These are phyloP conservation scores for Suillus variegatus DNA, from an alignment of 768 basidiomycete genomes.

Conservation along the genomic window DNA sequence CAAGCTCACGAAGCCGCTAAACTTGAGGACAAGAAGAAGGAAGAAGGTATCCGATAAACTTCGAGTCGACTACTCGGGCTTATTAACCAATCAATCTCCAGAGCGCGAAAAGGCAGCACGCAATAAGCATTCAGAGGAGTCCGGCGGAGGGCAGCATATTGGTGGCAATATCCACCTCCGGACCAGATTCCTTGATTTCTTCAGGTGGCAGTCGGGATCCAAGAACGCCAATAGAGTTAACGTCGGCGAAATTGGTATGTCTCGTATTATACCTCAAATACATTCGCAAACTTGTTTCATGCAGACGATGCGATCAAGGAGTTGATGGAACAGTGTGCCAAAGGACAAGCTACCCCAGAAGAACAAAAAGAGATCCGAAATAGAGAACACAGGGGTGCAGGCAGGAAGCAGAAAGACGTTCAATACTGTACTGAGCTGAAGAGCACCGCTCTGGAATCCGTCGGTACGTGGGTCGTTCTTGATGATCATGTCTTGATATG, in stretches of 20 bases:
- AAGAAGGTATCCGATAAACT: background rate
- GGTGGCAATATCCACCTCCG: background rate
- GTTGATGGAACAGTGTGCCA: background rate
- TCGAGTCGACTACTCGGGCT: background rate
- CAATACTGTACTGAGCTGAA: conserved; percentile 14
- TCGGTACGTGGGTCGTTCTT: conserved; percentile 8
- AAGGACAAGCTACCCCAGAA: background rate
- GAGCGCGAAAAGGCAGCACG: background rate
- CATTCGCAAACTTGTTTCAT: background rate
- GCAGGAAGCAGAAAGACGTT: conserved; percentile 15
- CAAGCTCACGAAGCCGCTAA: background rate
- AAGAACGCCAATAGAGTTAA: background rate
- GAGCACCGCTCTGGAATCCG: background rate
- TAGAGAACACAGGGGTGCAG: conserved; percentile 8
- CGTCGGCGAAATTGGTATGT: background rate
- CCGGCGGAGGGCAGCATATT: background rate
- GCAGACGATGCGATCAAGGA: background rate
- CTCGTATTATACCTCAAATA: background rate
- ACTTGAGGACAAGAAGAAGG: conserved; percentile 1
- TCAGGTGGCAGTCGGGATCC: background rate
- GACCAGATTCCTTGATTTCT: background rate
- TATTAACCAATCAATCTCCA: background rate
- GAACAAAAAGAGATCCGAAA: conserved; percentile 5
- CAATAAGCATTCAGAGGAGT: background rate
- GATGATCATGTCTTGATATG: background rate